phyloP scores from a whole-genome alignment of 2,329 filamentous ascomycete species.

The Drechslera avenae region DNA sequence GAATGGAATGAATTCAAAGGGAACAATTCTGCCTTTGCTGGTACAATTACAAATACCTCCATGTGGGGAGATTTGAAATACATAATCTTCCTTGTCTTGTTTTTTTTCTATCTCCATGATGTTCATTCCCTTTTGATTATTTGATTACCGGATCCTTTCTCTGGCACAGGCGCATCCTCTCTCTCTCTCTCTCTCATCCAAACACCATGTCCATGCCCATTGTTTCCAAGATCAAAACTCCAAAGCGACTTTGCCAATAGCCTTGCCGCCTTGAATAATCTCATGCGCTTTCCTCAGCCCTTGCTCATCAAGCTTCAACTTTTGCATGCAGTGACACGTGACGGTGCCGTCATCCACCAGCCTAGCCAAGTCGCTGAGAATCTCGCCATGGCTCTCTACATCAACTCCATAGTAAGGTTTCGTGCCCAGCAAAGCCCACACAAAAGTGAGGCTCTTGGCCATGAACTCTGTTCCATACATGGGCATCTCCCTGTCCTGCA shows the following conservation, averaged over 20 bases:
- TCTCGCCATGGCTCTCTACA: conserved; percentile 4
- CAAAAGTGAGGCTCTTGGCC: conserved; percentile 11
- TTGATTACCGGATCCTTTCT: too few species aligned
- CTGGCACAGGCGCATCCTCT: too few species aligned
- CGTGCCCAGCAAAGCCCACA: conserved; percentile 7
- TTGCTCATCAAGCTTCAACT: conserved; percentile 5
- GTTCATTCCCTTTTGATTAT: too few species aligned
- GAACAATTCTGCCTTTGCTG: too few species aligned
- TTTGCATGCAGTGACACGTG: conserved; percentile 9
- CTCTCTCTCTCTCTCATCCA: too few species aligned
- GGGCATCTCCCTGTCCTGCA: conserved; percentile 11
- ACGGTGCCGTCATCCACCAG: conserved; percentile 1
- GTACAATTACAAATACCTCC: too few species aligned
- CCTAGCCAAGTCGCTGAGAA: conserved; percentile 1
- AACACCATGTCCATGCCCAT: too few species aligned
- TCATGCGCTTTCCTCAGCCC: conserved; percentile 11
- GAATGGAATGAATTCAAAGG: too few species aligned
- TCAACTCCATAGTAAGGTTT: conserved; percentile 11
- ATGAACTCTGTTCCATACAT: conserved; percentile 15
- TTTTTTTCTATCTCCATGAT: too few species aligned
- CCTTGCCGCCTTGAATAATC: conserved; percentile 5
- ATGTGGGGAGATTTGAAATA: too few species aligned
- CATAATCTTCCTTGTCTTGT: too few species aligned
- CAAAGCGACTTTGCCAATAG: conserved; percentile 5
- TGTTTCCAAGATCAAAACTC: too few species aligned